Evolutionary conservation across 768 basidiomycete genomes (phyloP).

Genomic region (Rhodotorula taiwanensis): DNA sequence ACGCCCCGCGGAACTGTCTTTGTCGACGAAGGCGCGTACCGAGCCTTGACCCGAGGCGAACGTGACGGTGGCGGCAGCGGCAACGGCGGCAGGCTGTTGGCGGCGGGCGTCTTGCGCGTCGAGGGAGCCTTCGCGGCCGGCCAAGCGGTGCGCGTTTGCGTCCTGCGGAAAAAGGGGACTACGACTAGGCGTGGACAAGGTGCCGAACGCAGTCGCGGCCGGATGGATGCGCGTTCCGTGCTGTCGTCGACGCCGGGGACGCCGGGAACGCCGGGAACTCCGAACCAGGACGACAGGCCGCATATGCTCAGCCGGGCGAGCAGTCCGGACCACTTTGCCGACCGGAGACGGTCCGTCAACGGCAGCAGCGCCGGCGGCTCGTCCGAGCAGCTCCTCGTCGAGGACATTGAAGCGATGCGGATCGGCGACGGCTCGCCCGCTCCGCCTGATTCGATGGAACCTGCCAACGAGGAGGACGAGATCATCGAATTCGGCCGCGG

Average conservation of each 20-base stretch:
- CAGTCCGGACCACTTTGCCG: slow-evolving; percentile 47
- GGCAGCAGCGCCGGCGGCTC: neutral
- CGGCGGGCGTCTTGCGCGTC: slow-evolving; percentile 80
- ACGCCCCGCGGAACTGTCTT: slow-evolving; percentile 79
- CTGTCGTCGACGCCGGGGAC: too few species aligned
- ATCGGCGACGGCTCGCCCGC: neutral
- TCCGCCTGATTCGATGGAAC: neutral
- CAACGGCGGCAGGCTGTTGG: slow-evolving; percentile 82
- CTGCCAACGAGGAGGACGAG: slow-evolving; percentile 55
- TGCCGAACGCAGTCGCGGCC: slow-evolving; percentile 9
- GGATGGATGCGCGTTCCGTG: too few species aligned
- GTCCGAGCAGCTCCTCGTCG: slow-evolving; percentile 2
- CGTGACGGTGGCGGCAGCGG: slow-evolving; percentile 38
- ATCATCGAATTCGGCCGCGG: slow-evolving; percentile 87
- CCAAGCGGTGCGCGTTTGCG: slow-evolving; percentile 75
- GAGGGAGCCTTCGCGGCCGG: slow-evolving; percentile 86
- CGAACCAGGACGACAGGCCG: neutral
- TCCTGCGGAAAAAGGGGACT: slow-evolving; percentile 50
- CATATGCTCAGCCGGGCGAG: neutral
- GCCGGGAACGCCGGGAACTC: neutral
- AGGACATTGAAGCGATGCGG: neutral
- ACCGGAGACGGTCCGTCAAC: slow-evolving; percentile 1
- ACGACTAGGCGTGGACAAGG: slow-evolving; percentile 8
- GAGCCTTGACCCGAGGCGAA: slow-evolving; percentile 72
- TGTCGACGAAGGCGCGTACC: slow-evolving; percentile 81